Base-by-base conservation (phyloP, 1,139 yeast species). In the Suhomyces terraborum region DNA sequence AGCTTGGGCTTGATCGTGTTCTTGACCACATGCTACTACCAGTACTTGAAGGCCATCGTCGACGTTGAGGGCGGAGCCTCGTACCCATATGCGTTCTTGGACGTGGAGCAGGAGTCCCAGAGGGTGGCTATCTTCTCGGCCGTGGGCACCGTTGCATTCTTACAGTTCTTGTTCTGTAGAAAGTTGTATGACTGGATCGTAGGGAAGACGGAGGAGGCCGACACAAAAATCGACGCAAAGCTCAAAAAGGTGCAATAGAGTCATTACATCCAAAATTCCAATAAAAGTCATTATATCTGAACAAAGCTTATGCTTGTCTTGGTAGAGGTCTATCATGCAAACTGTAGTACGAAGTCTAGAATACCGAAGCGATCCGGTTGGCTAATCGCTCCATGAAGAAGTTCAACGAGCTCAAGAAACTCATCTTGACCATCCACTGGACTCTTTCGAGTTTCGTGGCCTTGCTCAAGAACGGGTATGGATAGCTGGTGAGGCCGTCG, bases 31-130 rank as follows among this genome's bases (percentile, higher is more conserved):
- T 62, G 66, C 3, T 84, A 84, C 57, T 83, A 85, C 77, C 54
- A 62, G 33, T 70, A 73, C 59, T 65, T 84, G 41, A 70, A 75
- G 42, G 39, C 53, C 17, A 59, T 82, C 46, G 66, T 84, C 23
- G 77, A 75, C 42, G 61, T 73, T 25, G 66, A 62, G 18, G 58
- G 51, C 30, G 84, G 77, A 8, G 67, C 64, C 2, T 43, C 42
- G 20, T 83, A 78, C 52, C 93, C 93, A 0, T 84, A 84, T 54
- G 84, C 82, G 9, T 84, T 84, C 53, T 62, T 84, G 56, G 76
- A 81, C 52, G 83, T 76, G 8, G 72, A 66, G 6, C 66, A 64
- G 7, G 73, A 67, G 23, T 61, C 62, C 4, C 58, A 61, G 22
- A 66, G 85, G 43, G 58, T 67, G 2, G 44, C 69, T 14, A 75